Base-by-base conservation (phyloP, 2,329 filamentous ascomycete genomes). In the Aspergillus bombycis region DNA sequence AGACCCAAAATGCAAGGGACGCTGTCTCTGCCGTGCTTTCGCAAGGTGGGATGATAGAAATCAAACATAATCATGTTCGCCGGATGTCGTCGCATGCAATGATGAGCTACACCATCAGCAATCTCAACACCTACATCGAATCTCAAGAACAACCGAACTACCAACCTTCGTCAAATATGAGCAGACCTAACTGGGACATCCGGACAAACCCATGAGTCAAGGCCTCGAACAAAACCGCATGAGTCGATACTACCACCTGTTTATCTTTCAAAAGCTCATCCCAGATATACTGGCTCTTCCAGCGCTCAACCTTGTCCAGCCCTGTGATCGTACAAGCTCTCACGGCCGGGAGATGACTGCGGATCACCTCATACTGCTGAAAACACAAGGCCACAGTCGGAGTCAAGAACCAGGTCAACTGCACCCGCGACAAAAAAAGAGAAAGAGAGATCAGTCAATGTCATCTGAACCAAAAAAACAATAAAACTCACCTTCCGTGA, bases 111-210 rank as follows among this genome's bases (percentile, higher is more conserved):
- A 45, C 23, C 19, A 61, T 54, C 23, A 54, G 50, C 50, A 32
- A 34, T n/a, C 38, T 41, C 38, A 41, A 4, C 38, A n/a, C 16
- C 38, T n/a, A 8, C 38, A 16, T 41, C 7, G 7, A 41, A 41
- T 41, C 16, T n/a, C 16, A n/a, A 41, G 16, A 41, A 41, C 38
- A 19, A n/a, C 19, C 38, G 16, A 16, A 9, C 8, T n/a, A 66
- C 78, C 60, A 73, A 90, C 91, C 91, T 87, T 97, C 93, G 71
- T 97, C 93, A 69, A 96, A 91, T 0, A 96, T 84, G 19, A 96
- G 78, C 5, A 97, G 80, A 6, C 89, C 83, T 26, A 96, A 77
- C 2, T 80, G 81, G 0, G 80, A 73, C 70, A 96, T 84, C 1
- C 75, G 81, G 2, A 96, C 85, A 73, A 96, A 96, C 0, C 84